Conservation (phyloP, 2,329 filamentous ascomycete genomes). For the Colletotrichum chrysophilum region DNA sequence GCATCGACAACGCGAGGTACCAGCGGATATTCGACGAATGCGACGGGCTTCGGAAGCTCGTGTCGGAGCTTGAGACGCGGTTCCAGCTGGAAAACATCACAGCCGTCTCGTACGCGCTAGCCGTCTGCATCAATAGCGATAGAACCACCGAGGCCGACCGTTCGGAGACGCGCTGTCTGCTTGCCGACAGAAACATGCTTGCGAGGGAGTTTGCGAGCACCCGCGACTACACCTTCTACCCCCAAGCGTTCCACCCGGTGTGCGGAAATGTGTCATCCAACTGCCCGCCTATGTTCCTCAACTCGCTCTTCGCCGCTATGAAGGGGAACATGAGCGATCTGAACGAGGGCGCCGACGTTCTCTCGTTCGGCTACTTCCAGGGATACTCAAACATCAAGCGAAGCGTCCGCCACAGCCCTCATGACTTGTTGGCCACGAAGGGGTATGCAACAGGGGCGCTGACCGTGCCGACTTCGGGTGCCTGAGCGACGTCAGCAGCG, state of each 20-base stretch:
- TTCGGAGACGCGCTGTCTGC: neutral
- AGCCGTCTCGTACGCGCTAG: neutral
- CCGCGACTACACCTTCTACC: constrained; percentile 5
- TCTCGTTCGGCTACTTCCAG: constrained; percentile 17
- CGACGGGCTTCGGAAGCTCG: neutral
- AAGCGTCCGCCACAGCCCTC: neutral
- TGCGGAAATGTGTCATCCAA: neutral
- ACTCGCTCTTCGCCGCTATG: neutral
- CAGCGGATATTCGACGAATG: constrained; percentile 22
- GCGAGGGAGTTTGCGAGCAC: neutral
- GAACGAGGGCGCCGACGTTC: constrained; percentile 10
- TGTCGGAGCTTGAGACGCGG: neutral
- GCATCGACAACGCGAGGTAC: constrained; percentile 24
- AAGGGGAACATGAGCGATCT: neutral
- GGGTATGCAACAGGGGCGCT: constrained; percentile 2
- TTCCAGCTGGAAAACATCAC: neutral
- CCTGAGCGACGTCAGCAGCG: neutral
- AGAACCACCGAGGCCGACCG: neutral
- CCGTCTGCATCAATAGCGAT: neutral
- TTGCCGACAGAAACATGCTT: neutral
- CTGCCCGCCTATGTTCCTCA: neutral
- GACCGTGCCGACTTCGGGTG: neutral
- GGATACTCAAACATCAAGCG: constrained; percentile 20
- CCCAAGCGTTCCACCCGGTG: neutral
- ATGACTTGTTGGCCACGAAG: neutral